phyloP scores from a whole-genome alignment of 2,329 filamentous ascomycete genomes.

The Trichoderma sp. region DNA sequence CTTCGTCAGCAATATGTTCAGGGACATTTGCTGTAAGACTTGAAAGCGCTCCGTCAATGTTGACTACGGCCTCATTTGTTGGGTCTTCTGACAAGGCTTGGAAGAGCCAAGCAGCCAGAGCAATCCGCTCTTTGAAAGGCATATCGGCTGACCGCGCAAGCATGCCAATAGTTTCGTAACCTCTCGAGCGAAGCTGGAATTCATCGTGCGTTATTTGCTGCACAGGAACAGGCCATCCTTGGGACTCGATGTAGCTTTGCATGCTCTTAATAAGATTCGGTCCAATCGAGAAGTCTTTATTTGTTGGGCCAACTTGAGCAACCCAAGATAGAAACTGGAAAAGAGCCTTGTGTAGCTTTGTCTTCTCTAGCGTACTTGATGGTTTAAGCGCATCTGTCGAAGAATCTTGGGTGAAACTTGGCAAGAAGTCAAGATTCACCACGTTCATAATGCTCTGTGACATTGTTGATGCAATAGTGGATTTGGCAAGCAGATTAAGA shows the following conservation, averaged over 20 bases:
- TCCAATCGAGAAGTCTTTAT: constrained; percentile 63
- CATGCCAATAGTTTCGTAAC: constrained; percentile 88
- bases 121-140: constrained; percentile 51
- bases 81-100: constrained; percentile 77
- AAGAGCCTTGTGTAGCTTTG: constrained; percentile 76
- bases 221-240: constrained; percentile 76
- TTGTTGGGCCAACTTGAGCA: constrained; percentile 65
- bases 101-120: constrained; percentile 73
- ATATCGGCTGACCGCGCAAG: constrained; percentile 65
- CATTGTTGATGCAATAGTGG: constrained; percentile 68
- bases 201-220: constrained; percentile 59
- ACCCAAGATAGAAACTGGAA: constrained; percentile 88
- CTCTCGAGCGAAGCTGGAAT: constrained; percentile 69
- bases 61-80: constrained; percentile 72
- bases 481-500: constrained; percentile 72
- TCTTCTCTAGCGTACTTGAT: constrained; percentile 66
- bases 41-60: constrained; percentile 85
- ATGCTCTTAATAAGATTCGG: constrained; percentile 66
- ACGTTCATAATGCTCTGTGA: constrained; percentile 65
- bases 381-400: constrained; percentile 29
- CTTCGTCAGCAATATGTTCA: constrained; percentile 31
- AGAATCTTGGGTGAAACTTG: constrained; percentile 16
- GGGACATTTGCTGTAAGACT: constrained; percentile 58
- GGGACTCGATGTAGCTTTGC: constrained; percentile 69
- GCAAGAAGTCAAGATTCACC: constrained; percentile 64